Base-by-base conservation (phyloP, 2,329 filamentous ascomycete species). In the Curvularia eragrostidis region DNA sequence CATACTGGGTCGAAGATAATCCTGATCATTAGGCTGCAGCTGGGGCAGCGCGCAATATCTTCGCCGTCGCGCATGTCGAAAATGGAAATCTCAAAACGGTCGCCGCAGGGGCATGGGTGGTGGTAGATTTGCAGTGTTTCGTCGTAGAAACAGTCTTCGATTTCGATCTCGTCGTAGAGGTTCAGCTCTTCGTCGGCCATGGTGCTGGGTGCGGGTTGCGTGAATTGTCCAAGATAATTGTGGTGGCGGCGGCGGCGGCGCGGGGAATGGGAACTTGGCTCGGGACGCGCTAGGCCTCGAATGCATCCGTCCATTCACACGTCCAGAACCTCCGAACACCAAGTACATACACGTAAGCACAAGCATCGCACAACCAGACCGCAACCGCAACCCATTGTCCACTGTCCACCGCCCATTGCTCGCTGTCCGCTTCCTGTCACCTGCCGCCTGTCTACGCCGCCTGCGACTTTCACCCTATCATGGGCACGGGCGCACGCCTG, bases 131-230 rank as follows among this genome's bases (percentile, higher is more conserved):
- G 89, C 39, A 93, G 85, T 3, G 84, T 94, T 79, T 97, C 94
- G 74, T 98, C 94, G 82, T 97, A 98, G 76, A 97, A 91, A 60
- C 73, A 75, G 79, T 99, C 95, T 78, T 98, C 94, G 81, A 98
- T 97, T 77, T 98, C 94, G 78, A 98, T 93, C 79, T 97, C 94
- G 74, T 98, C 94, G 83, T 98, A 98, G 72, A 97, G 90, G 67
- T 89, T 87, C 12, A 70, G 19, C n/a, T 75, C 72, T 39, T 73
- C 72, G 67, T 76, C 74, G 44, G 71, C 70, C 73, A 76, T 76
- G 58, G 41, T 54, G 49, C 19, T 23, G 18, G 18, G 46, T 50
- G 38, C 34, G 41, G 21, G 41, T 43, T 23, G 41, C 10, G 15
- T 43, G 30, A 24, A 26, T 49, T 24, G 23, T 12, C 21, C 19